Conservation (phyloP, 768 basidiomycete species). For the Mycena venus region DNA sequence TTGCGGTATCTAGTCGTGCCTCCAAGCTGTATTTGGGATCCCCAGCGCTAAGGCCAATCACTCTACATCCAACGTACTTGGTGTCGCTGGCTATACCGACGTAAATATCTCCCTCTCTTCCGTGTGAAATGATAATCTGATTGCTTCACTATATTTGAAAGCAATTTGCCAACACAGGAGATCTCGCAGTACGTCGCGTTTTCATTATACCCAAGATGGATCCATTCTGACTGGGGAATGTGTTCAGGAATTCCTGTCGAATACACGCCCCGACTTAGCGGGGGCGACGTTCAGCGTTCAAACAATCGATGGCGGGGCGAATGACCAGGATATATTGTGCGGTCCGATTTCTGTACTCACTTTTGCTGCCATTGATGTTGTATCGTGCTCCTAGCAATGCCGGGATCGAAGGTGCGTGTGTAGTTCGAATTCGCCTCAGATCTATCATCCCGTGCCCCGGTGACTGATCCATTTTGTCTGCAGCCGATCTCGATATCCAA, state of each 20-base stretch:
- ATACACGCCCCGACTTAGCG: conserved; percentile 1
- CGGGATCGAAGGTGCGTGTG: conserved; percentile 40
- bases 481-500: conserved; percentile 57
- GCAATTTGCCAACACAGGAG: conserved; percentile 20
- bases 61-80: conserved; percentile 42
- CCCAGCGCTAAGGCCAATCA: background rate
- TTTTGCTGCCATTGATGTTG: background rate
- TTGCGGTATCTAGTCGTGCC: conserved; percentile 2
- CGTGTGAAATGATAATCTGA: conserved; percentile 10
- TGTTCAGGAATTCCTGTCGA: background rate
- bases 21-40: conserved; percentile 11
- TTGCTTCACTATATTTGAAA: conserved; percentile 10
- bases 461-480: background rate
- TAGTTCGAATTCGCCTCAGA: too few species aligned
- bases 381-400: conserved; percentile 17
- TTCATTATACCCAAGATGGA: background rate
- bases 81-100: conserved; percentile 43
- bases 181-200: background rate
- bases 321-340: conserved; percentile 48
- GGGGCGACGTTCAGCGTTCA: conserved; percentile 32
- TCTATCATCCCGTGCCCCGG: background rate
- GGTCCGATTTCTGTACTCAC: background rate
- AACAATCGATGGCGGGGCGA: conserved; percentile 38
- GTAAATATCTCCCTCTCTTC: conserved; percentile 3
- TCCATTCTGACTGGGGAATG: background rate